A percentile compares a stretch with the other conserved stretches of the same genome.
Evolutionary conservation across 176 grass and related monocot species (phyloP).

Genomic region (Guadua angustifolia): DNA sequence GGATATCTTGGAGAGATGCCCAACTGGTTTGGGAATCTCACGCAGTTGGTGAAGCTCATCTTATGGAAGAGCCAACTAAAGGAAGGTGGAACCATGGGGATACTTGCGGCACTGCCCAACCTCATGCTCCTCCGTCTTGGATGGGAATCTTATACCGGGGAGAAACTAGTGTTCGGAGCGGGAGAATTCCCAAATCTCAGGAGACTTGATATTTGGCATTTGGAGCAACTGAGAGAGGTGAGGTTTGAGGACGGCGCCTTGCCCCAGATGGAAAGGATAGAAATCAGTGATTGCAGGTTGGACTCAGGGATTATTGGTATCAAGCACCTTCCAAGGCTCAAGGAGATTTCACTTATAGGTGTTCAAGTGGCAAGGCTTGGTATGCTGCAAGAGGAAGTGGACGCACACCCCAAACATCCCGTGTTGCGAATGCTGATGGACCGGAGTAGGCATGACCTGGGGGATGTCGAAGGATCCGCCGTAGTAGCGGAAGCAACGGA

Average conservation of each 20-base stretch:
- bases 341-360: not conserved
- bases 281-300: no score
- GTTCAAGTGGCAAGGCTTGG: not conserved
- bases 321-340: not conserved
- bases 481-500: no score
- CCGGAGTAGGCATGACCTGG: not conserved
- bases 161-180: not conserved
- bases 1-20: not conserved
- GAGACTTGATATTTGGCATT: rapidly evolving
- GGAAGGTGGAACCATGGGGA: not conserved
- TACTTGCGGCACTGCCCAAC: constrained; percentile 28
- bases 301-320: constrained; percentile 15
- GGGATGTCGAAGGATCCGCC: no score
- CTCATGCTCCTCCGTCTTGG: not conserved
- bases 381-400: not conserved
- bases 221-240: not conserved
- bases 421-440: rapidly evolving
- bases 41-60: not conserved
- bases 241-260: constrained; percentile 1
- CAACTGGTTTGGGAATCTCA: not conserved
- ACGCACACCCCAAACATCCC: not conserved
- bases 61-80: rapidly evolving
- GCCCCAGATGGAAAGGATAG: constrained; percentile 7
- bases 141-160: no score
- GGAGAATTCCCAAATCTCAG: constrained; percentile 14